These are phyloP conservation scores for Nymphaea thermarum DNA, from an alignment of 164 flowering plant genomes.

Conservation along the genomic window DNA sequence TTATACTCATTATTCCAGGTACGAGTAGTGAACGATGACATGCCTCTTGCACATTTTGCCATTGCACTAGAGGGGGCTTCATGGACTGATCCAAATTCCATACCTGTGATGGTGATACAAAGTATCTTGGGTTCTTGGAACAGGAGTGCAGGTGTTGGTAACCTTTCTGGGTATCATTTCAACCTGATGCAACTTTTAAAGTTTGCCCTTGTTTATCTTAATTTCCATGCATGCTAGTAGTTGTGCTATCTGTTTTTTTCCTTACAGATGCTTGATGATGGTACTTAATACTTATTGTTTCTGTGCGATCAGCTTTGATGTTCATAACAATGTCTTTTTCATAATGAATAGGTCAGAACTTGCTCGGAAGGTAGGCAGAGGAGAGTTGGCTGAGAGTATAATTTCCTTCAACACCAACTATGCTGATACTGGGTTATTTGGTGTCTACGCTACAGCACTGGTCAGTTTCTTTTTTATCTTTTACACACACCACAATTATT, in stretches of 20 bases:
- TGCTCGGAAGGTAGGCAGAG: conserved; percentile 70
- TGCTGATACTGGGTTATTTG: conserved; percentile 61
- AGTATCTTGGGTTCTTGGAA: conserved; percentile 81
- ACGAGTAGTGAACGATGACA: conserved; percentile 59
- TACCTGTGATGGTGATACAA: conserved; percentile 83
- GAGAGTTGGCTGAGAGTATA: conserved; percentile 74
- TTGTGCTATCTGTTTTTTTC: background rate
- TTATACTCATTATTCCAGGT: conserved; percentile 31
- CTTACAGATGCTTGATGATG: background rate
- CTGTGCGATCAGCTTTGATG: background rate
- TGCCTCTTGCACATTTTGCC: conserved; percentile 78
- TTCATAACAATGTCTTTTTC: background rate
- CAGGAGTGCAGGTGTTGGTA: conserved; percentile 54
- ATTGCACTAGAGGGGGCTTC: conserved; percentile 79
- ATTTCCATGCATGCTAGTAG: background rate
- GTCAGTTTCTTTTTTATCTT: conserved; percentile 16
- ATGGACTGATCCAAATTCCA: conserved; percentile 89
- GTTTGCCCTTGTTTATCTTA: background rate
- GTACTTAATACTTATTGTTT: background rate
- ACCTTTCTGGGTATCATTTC: conserved; percentile 55
- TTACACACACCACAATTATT: too few relatives aligned
- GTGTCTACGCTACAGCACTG: conserved; percentile 93
- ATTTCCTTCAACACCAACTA: conserved; percentile 66
- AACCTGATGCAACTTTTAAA: background rate
- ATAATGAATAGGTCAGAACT: conserved; percentile 60